Conservation (phyloP, 352 stramenopile genomes). For the Pythium monospermum region DNA sequence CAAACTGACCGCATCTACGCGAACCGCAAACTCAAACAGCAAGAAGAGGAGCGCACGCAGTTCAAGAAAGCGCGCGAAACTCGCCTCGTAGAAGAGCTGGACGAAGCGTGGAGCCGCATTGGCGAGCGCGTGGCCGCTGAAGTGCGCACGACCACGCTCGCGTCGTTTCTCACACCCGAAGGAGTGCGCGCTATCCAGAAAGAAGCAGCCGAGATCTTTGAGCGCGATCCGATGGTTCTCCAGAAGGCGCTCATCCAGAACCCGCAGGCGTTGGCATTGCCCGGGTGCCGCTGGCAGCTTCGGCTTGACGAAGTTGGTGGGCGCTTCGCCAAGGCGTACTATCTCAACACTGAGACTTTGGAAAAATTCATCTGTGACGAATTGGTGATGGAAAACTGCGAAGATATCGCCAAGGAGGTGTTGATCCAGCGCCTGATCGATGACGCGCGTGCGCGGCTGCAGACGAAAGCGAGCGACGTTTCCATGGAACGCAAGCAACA, state of each 20-base stretch:
- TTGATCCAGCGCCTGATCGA: conserved; percentile 50
- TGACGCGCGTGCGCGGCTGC: conserved; percentile 27
- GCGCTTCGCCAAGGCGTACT: conserved; percentile 59
- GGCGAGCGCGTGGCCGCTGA: conserved; percentile 33
- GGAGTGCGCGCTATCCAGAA: conserved; percentile 23
- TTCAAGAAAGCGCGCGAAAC: conserved; percentile 32
- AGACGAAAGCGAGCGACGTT: conserved; percentile 24
- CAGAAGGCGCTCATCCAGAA: conserved; percentile 40
- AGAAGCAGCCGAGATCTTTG: conserved; percentile 49
- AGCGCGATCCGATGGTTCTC: conserved; percentile 40
- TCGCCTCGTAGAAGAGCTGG: conserved; percentile 17
- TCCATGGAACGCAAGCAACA: conserved; percentile 28
- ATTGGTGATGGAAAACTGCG: conserved; percentile 60
- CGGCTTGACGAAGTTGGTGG: conserved; percentile 48
- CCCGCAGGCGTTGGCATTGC: conserved; percentile 21
- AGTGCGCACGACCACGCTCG: conserved; percentile 37
- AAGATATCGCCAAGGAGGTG: conserved; percentile 50
- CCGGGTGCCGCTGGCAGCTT: conserved; percentile 54
- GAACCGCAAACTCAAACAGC: conserved; percentile 43
- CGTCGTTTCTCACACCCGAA: conserved; percentile 37
- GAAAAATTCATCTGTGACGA: conserved; percentile 69
- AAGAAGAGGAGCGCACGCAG: conserved; percentile 44
- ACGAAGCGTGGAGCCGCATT: conserved; percentile 45
- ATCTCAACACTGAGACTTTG: conserved; percentile 53
- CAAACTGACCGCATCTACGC: conserved; percentile 35